These are phyloP conservation scores for Blastobotrys chiropterorum DNA, from an alignment of 805 yeast species.

Conservation along the genomic window DNA sequence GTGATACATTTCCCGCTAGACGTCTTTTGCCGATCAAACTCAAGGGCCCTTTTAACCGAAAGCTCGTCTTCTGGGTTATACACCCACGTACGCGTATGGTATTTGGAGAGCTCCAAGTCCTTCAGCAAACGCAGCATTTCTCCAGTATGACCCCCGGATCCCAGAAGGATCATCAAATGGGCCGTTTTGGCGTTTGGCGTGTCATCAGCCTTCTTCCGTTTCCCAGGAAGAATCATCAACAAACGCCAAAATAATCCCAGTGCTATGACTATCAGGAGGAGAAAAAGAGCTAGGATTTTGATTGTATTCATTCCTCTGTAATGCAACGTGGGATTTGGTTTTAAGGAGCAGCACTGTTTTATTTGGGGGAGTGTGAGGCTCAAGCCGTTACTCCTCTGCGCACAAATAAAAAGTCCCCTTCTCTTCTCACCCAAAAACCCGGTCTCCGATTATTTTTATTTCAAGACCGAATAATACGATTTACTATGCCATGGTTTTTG, in stretches of 20 bases:
- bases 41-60: slow-evolving; percentile 34
- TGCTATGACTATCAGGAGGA: slow-evolving; percentile 1
- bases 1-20: neutral
- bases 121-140: slow-evolving; percentile 75
- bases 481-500: neutral
- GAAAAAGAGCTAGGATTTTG: neutral
- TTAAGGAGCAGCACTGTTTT: no score
- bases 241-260: slow-evolving; percentile 5
- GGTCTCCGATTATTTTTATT: no score
- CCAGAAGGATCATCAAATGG: slow-evolving; percentile 57
- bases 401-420: neutral
- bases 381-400: no score
- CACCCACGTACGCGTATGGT: slow-evolving; percentile 29
- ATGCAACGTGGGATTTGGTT: no score
- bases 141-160: slow-evolving; percentile 97
- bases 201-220: neutral
- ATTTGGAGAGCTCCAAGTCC: slow-evolving; percentile 29
- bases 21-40: slow-evolving; percentile 17
- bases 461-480: no score
- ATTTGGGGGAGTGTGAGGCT: no score
- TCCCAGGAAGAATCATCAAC: slow-evolving; percentile 7
- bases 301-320: neutral
- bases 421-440: neutral
- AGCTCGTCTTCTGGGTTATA: slow-evolving; percentile 47
- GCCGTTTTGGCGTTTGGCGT: slow-evolving; percentile 2